Base-by-base conservation (phyloP, 2,329 filamentous ascomycete species). In the Beauveria caledonica region DNA sequence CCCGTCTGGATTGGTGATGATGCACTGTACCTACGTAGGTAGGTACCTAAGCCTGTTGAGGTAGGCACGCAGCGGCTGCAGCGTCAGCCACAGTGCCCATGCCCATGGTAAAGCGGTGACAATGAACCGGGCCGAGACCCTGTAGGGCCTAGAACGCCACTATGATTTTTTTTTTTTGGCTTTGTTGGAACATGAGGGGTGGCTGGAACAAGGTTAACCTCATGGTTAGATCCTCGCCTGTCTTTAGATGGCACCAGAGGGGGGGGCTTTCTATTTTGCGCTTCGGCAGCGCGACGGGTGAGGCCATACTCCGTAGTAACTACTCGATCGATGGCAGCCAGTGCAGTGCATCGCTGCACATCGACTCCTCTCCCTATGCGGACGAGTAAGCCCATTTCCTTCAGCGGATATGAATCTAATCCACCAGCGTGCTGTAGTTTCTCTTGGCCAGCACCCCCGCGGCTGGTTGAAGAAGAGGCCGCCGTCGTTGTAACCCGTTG, bases 171-270 rank as follows among this genome's bases (percentile, higher is more conserved):
- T 29, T 44, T 58, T 57, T n/a, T n/a, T n/a, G n/a, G 25, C 44
- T 49, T 58, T 49, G 23, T 42, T 50, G 21, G 21, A 42, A 17
- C 19, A 7, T 17, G 19, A 21, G 33, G n/a, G 55, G 55, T 39
- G 40, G 49, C 51, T 40, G 46, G 58, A 60, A 56, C 45, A 56
- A 60, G 59, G 44, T 60, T 60, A 60, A 48, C 52, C 59, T 60
- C 58, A 60, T 60, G 58, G 58, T 60, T 60, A 60, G 45, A 48
- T 58, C 49, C 54, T 57, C 44, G 44, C 29, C 33, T 57, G 33
- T 57, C 54, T 49, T 57, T 57, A 45, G 54, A 49, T 25, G 54
- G n/a, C 44, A 27, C 44, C 23, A 33, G 8, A 21, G 39, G 9
- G 9, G n/a, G 29, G 29, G 42, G 27, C 11, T 19, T 56, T 46